phyloP scores from a whole-genome alignment of 164 flowering plant genomes.

The Annona cherimola region DNA sequence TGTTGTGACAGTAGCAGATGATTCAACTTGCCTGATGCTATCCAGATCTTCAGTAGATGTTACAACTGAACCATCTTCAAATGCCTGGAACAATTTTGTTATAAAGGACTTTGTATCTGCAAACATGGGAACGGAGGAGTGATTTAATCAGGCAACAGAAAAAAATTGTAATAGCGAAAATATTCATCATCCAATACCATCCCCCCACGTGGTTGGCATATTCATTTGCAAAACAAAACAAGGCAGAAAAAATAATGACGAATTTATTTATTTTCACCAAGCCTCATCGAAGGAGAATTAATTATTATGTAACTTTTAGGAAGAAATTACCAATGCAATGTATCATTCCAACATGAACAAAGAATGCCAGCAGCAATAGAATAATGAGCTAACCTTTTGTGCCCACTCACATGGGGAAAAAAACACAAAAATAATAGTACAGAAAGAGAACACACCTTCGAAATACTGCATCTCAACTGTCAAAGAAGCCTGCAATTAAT shows the following conservation, averaged over 20 bases:
- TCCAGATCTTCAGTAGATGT: conserved; percentile 12
- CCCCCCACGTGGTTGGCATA: background rate
- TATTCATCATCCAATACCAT: background rate
- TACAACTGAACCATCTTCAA: conserved; percentile 26
- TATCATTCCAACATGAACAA: background rate
- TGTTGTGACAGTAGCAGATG: conserved; percentile 9
- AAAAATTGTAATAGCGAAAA: background rate
- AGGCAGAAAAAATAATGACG: no score
- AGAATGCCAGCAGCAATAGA: background rate
- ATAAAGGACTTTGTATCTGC: conserved; percentile 31
- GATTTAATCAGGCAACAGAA: background rate
- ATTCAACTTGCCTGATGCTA: conserved; percentile 18
- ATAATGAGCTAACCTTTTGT: no score
- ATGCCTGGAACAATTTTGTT: conserved; percentile 25
- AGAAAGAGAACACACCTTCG: no score
- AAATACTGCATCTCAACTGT: no score
- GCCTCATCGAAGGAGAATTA: background rate
- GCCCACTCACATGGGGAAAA: no score
- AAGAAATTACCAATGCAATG: background rate
- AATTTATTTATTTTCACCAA: no score
- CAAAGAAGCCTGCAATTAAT: no score
- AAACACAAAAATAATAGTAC: no score
- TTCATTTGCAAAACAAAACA: no score
- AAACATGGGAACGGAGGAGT: background rate
- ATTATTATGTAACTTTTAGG: background rate